Percentiles rank a stretch among this genome's conserved stretches.
Conservation (phyloP, 2,329 filamentous ascomycete genomes). For the Dactylonectria macrodidyma region DNA sequence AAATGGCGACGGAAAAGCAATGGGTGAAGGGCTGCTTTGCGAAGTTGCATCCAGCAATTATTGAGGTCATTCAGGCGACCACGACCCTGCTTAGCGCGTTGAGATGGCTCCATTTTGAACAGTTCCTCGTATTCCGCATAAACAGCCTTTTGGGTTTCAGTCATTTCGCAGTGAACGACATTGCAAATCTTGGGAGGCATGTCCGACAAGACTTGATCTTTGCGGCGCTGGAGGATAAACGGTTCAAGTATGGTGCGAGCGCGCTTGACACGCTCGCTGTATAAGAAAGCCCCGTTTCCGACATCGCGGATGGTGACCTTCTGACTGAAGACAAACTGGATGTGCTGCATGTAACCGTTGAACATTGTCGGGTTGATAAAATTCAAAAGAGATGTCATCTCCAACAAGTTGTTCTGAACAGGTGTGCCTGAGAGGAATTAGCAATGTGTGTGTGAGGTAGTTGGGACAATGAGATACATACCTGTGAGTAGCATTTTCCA, state of each 20-base stretch:
- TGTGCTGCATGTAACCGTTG: slow-evolving; percentile 79
- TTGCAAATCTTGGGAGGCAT: slow-evolving; percentile 85
- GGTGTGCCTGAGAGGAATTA: slow-evolving; percentile 81
- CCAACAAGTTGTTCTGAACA: slow-evolving; percentile 93
- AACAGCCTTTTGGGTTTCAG: slow-evolving; percentile 77
- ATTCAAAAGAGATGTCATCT: slow-evolving; percentile 90
- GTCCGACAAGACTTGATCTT: slow-evolving; percentile 89
- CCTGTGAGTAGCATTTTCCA: slow-evolving; percentile 84
- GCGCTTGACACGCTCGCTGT: slow-evolving; percentile 86
- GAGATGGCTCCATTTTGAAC: slow-evolving; percentile 73
- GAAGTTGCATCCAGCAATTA: slow-evolving; percentile 89
- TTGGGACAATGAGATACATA: slow-evolving; percentile 31
- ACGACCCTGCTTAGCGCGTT: slow-evolving; percentile 64
- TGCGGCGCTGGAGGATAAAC: slow-evolving; percentile 94
- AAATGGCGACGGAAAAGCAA: slow-evolving; percentile 89
- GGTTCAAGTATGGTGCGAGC: slow-evolving; percentile 94
- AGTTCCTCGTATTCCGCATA: slow-evolving; percentile 78
- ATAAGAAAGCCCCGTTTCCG: slow-evolving; percentile 86
- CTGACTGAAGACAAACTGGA: slow-evolving; percentile 92
- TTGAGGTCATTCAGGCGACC: slow-evolving; percentile 69
- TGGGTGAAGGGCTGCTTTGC: slow-evolving; percentile 93
- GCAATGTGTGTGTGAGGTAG: background rate
- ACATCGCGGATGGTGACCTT: slow-evolving; percentile 88
- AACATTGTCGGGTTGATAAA: slow-evolving; percentile 95
- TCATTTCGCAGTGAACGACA: slow-evolving; percentile 87